Conservation (phyloP, 306 rosid species). For the Heteromeles arbutifolia region DNA sequence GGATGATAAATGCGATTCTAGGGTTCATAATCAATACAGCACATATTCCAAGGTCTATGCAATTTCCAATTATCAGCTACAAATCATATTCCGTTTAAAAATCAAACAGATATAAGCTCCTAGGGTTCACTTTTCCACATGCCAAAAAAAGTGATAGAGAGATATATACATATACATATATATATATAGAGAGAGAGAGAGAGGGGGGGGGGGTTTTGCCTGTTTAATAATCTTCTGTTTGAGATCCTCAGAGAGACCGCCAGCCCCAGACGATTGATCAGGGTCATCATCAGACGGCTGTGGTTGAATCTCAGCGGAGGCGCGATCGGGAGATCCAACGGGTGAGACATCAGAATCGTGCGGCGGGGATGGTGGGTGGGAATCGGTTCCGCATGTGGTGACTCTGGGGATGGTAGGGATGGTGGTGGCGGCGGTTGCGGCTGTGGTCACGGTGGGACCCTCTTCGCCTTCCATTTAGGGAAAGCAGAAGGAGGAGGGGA, state of each 20-base stretch:
- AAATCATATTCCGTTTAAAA: background rate
- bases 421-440: constrained; percentile 8
- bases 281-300: constrained; percentile 45
- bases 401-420: background rate
- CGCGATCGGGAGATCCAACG: constrained; percentile 33
- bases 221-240: constrained; percentile 72
- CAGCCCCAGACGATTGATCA: constrained; percentile 34
- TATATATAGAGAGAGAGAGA: background rate
- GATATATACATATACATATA: too few species aligned
- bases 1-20: background rate
- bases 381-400: constrained; percentile 16
- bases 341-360: constrained; percentile 26
- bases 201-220: constrained; percentile 22
- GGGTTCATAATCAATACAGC: background rate
- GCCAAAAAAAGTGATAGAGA: too few species aligned
- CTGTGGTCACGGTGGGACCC: constrained; percentile 20
- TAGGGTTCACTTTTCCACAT: constrained; percentile 5
- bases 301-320: constrained; percentile 34
- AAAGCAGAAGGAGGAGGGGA: constrained; percentile 18
- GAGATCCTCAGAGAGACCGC: constrained; percentile 64
- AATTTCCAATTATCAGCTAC: background rate
- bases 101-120: background rate
- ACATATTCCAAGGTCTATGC: background rate
- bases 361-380: constrained; percentile 27
- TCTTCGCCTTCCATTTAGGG: constrained; percentile 59